Conservation (phyloP, 257 asterid genomes). For the Scutellaria minor region DNA sequence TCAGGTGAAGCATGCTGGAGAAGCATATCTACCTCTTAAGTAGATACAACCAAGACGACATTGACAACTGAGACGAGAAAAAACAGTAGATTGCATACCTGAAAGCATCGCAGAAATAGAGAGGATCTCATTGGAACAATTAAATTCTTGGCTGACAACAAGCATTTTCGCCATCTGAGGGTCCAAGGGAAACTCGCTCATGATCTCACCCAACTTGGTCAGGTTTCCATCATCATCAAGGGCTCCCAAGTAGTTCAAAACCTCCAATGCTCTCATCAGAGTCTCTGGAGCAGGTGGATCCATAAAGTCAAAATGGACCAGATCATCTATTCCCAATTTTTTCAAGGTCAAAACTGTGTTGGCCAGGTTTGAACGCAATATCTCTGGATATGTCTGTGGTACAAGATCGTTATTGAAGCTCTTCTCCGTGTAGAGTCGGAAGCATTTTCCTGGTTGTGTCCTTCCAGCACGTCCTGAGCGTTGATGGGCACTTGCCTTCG, state of each 20-base stretch:
- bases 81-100: constrained; percentile 53
- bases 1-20: constrained; percentile 45
- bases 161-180: constrained; percentile 99
- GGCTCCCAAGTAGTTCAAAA: constrained; percentile 91
- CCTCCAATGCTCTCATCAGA: constrained; percentile 93
- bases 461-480: constrained; percentile 99
- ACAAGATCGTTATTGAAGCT: constrained; percentile 89
- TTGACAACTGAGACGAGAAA: constrained; percentile 34
- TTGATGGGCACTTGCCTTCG: constrained; percentile 99
- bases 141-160: constrained; percentile 87
- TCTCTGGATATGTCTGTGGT: constrained; percentile 95
- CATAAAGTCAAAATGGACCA: constrained; percentile 97
- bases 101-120: constrained; percentile 97
- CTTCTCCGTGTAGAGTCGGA: constrained; percentile 88
- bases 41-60: constrained; percentile 38
- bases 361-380: constrained; percentile 86
- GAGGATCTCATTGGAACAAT: constrained; percentile 94
- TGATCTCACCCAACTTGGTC: constrained; percentile 85
- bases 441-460: constrained; percentile 98
- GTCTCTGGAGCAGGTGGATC: constrained; percentile 99
- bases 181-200: constrained; percentile 96
- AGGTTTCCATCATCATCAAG: constrained; percentile 95
- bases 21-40: constrained; percentile 35
- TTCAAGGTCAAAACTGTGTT: constrained; percentile 91
- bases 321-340: constrained; percentile 89